phyloP scores from a whole-genome alignment of 345 rosid species.

The Gossypium raimondii region DNA sequence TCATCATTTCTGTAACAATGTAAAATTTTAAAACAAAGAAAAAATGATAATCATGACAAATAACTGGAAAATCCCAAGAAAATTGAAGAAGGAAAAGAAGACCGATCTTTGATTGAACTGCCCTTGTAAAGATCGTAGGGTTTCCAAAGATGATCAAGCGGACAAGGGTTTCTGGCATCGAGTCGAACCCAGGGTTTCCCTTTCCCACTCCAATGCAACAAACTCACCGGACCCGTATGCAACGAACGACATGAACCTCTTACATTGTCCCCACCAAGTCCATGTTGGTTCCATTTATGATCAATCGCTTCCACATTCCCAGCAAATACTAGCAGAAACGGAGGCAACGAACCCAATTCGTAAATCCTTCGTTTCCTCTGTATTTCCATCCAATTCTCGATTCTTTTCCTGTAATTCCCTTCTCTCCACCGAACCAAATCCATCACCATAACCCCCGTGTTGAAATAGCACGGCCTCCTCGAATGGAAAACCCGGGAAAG shows the following conservation, averaged over 20 bases:
- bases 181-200: slow-evolving; percentile 95
- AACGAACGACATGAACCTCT: slow-evolving; percentile 75
- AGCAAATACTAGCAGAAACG: slow-evolving; percentile 77
- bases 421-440: slow-evolving; percentile 75
- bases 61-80: slow-evolving; percentile 34
- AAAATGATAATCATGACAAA: slow-evolving; percentile 32
- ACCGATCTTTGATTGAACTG: slow-evolving; percentile 22
- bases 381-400: slow-evolving; percentile 86
- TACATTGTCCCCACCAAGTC: slow-evolving; percentile 90
- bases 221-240: slow-evolving; percentile 86
- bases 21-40: background rate
- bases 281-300: slow-evolving; percentile 94
- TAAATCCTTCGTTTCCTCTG: slow-evolving; percentile 74
- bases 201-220: slow-evolving; percentile 98
- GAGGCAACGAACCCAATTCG: slow-evolving; percentile 87
- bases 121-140: slow-evolving; percentile 63
- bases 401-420: slow-evolving; percentile 56
- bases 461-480: slow-evolving; percentile 77
- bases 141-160: slow-evolving; percentile 73
- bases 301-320: slow-evolving; percentile 78
- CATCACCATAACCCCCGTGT: slow-evolving; percentile 98
- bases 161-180: slow-evolving; percentile 71
- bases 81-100: slow-evolving; percentile 30
- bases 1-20: slow-evolving; percentile 7
- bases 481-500: slow-evolving; percentile 52